Evolutionary conservation across 2,329 filamentous ascomycete species (phyloP).

Genomic region (Microthyrium microscopicum): DNA sequence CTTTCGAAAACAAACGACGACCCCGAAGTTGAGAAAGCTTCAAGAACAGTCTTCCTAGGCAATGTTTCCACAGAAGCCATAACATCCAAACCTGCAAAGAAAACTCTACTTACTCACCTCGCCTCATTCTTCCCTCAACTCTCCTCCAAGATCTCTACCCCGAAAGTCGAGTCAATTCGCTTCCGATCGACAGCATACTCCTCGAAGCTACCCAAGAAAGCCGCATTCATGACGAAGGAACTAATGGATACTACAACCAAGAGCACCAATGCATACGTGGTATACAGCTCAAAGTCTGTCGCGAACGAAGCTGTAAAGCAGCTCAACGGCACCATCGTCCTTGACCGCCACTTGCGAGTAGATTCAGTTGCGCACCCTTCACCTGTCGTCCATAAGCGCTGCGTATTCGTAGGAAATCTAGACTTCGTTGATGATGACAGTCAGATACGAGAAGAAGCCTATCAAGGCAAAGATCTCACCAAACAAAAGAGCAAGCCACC

Average conservation of each 20-base stretch:
- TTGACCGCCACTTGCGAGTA: conserved; percentile 77
- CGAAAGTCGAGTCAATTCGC: conserved; percentile 73
- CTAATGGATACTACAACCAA: conserved; percentile 83
- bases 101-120: conserved; percentile 59
- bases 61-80: conserved; percentile 79
- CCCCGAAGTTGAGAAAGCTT: conserved; percentile 64
- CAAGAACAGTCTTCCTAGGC: conserved; percentile 78
- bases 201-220: conserved; percentile 71
- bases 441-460: conserved; percentile 43
- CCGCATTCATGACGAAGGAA: conserved; percentile 81
- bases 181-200: conserved; percentile 89
- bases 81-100: conserved; percentile 65
- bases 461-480: conserved; percentile 53
- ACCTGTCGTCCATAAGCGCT: conserved; percentile 67
- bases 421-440: conserved; percentile 91
- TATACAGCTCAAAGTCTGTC: conserved; percentile 61
- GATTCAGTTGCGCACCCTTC: conserved; percentile 83
- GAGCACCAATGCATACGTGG: conserved; percentile 85
- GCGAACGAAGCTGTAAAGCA: conserved; percentile 59
- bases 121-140: conserved; percentile 50
- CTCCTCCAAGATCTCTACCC: conserved; percentile 25
- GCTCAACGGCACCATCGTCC: conserved; percentile 69
- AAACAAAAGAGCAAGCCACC: conserved; percentile 44
- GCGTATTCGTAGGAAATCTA: conserved; percentile 91
- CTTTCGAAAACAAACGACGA: conserved; percentile 23